Evolutionary conservation across 176 grass and related monocot species (phyloP), one percentile per base, ranked within the genome.

Genomic region (Oryza rufipogon): DNA sequence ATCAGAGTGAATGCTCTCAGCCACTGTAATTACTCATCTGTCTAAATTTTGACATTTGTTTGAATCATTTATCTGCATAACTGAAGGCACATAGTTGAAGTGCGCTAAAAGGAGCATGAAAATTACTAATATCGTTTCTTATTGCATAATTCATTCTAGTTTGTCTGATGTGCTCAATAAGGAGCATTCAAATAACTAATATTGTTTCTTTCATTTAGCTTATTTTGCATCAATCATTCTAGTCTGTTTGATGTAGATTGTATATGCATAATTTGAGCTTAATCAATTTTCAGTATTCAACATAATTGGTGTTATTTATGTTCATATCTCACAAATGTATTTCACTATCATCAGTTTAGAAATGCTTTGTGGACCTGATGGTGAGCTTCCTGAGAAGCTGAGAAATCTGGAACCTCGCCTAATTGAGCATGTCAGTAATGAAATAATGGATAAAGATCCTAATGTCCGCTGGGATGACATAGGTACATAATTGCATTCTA

Each of bases 391-490:
- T 77, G 96, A 98, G 83, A 98, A 98, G 83, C 77, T 98, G 54
- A 87, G 93, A 67, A 98, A 98, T 88, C 69, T 98, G 70, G 96
- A 98, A 88, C 92, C 91, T 85, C 92, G 93, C 49, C 91, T 98
- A 77, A 93, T 98, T 80, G 96, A 95, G 81, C 96, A 98, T 79
- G 86, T 98, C 76, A 98, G 96, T 76, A 98, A 98, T 39, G 96
- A 98, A 87, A 98, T 98, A 89, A 98, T 98, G 96, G 96, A 98
- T 83, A 98, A 90, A 86, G 96, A 98, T 72, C 93, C 96, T 83
- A 93, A 98, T 92, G 92, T 98, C 74, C 89, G 85, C 70, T 98
- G 92, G 92, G 70, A 82, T 88, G 96, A 98, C 80, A 98, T 98
- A 93, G 96, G 96, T 98, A 93, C 46, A 80, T 38, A 85, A 8